Conservation (phyloP, 1,139 yeast species). For the Zhuliangozyma parablackwelliae region DNA sequence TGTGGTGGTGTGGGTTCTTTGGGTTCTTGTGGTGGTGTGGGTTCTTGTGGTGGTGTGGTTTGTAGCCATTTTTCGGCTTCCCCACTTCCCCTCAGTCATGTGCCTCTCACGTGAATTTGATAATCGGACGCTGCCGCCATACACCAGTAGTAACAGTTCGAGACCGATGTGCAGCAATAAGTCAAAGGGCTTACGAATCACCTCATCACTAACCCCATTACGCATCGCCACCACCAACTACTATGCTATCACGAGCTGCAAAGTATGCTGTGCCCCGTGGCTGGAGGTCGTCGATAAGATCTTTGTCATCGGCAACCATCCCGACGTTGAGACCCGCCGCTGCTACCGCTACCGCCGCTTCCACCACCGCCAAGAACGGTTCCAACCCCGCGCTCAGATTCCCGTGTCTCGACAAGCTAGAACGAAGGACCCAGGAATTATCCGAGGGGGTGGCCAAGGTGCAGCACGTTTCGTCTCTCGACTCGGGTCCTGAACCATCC, state of each 20-base stretch:
- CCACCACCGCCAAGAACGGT: conserved; percentile 4
- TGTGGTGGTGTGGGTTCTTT: background rate
- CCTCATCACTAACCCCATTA: too few relatives aligned
- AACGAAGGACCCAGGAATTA: conserved; percentile 50
- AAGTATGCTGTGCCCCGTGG: too few relatives aligned
- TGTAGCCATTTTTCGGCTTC: background rate
- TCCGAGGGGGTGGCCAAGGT: conserved; percentile 17
- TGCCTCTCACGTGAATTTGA: background rate
- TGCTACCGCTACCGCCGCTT: background rate
- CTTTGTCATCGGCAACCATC: too few relatives aligned
- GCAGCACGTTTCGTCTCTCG: conserved; percentile 34
- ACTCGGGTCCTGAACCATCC: conserved; percentile 82
- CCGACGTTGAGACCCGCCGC: background rate
- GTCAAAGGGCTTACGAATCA: too few relatives aligned
- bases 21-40: background rate
- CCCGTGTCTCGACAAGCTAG: conserved; percentile 82
- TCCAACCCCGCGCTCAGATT: conserved; percentile 68
- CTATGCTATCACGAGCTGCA: too few relatives aligned
- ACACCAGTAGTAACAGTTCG: too few relatives aligned
- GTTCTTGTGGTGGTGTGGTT: background rate
- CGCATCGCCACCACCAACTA: too few relatives aligned
- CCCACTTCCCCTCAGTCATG: background rate
- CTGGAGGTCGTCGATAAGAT: too few relatives aligned
- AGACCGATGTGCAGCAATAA: too few relatives aligned
- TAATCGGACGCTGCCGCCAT: background rate